A percentile compares a stretch with the other conserved stretches of the same genome.
These are phyloP conservation scores for Ceratocystis destructans DNA, from an alignment of 2,329 filamentous ascomycete genomes.

Conservation along the genomic window DNA sequence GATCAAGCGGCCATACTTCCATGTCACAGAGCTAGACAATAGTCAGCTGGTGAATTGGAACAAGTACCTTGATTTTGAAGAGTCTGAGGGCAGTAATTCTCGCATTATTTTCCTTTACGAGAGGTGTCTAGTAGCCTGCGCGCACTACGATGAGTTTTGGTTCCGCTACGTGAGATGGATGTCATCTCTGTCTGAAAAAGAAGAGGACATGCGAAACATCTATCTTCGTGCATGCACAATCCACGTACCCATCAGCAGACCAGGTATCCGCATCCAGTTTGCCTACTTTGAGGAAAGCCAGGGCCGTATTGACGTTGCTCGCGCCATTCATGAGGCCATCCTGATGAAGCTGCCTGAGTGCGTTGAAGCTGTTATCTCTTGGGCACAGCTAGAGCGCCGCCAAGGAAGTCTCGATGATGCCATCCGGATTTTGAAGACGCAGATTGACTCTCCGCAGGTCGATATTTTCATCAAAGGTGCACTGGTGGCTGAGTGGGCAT, in stretches of 20 bases:
- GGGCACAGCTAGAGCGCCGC: constrained; percentile 74
- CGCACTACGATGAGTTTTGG: constrained; percentile 97
- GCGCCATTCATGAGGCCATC: constrained; percentile 73
- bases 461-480: constrained; percentile 73
- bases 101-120: constrained; percentile 80
- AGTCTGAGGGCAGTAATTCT: constrained; percentile 62
- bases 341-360: constrained; percentile 64
- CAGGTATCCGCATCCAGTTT: constrained; percentile 75
- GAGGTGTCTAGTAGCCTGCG: constrained; percentile 80
- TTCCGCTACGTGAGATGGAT: constrained; percentile 95
- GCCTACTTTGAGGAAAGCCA: constrained; percentile 87
- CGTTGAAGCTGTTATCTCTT: constrained; percentile 74
- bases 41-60: constrained; percentile 79
- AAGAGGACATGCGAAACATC: constrained; percentile 82
- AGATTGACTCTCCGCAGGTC: constrained; percentile 59
- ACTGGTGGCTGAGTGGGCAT: constrained; percentile 77
- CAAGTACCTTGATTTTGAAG: constrained; percentile 94
- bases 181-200: constrained; percentile 62
- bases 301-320: constrained; percentile 61
- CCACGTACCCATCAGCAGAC: constrained; percentile 75
- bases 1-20: constrained; percentile 93
- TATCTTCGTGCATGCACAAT: constrained; percentile 75
- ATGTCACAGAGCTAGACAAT: constrained; percentile 83
- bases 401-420: constrained; percentile 74
- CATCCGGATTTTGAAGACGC: constrained; percentile 66